Percentiles rank a stretch among this genome's conserved stretches.
Conservation (phyloP, 2,329 filamentous ascomycete species). For the Grosmannia penicillata region DNA sequence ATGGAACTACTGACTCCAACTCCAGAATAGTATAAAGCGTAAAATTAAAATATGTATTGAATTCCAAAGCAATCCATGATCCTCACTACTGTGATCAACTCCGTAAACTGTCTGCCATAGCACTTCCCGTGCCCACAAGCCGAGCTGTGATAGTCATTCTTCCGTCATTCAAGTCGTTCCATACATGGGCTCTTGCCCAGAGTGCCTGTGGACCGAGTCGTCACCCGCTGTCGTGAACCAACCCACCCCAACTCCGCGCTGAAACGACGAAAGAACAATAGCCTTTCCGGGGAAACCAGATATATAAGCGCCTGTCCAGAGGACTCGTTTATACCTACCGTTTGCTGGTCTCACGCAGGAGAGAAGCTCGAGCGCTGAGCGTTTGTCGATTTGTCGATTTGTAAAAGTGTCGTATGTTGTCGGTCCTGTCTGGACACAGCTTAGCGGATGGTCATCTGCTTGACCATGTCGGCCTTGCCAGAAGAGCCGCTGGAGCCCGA, state of each 20-base stretch:
- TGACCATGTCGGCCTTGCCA: conserved; percentile 71
- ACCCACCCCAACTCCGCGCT: conserved; percentile 38
- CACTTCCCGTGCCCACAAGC: background rate
- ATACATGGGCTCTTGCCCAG: background rate
- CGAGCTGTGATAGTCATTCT: background rate
- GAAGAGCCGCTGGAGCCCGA: conserved; percentile 52
- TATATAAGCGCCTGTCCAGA: conserved; percentile 5
- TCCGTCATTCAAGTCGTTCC: conserved; percentile 1
- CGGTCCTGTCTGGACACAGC: background rate
- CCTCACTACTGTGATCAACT: background rate
- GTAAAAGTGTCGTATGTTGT: background rate
- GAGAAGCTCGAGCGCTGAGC: conserved; percentile 6
- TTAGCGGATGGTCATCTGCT: conserved; percentile 91
- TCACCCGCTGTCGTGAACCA: background rate
- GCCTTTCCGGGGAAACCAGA: conserved; percentile 7
- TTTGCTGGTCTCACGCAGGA: conserved; percentile 13
- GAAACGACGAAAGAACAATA: conserved; percentile 14
- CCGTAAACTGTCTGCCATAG: background rate
- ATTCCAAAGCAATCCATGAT: no score
- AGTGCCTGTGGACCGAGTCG: background rate
- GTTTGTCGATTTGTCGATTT: conserved; percentile 7
- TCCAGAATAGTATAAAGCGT: no score
- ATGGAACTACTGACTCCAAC: no score
- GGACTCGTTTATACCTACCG: conserved; percentile 27
- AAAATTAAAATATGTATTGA: no score